Conservation (phyloP, 2,329 filamentous ascomycete species). For the Neonectria punicea region DNA sequence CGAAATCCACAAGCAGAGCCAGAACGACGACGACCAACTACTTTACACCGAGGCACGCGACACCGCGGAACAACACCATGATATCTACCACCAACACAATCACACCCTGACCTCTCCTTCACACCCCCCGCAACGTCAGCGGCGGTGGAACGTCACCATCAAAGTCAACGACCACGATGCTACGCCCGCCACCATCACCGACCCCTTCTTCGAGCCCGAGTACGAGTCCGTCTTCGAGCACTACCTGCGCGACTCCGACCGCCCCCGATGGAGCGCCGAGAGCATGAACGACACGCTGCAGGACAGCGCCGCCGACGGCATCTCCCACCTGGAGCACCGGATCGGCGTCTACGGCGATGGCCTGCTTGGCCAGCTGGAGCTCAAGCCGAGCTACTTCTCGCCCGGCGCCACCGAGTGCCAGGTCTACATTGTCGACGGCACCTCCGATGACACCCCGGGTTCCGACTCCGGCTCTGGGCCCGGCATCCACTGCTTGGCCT, state of each 20-base stretch:
- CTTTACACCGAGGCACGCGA: not conserved
- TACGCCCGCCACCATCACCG: conserved; percentile 4
- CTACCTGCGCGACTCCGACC: conserved; percentile 25
- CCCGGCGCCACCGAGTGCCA: conserved; percentile 12
- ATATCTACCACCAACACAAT: not conserved
- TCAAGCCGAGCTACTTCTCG: not conserved
- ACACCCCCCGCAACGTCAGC: not conserved
- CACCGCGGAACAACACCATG: not conserved
- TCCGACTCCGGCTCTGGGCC: conserved; percentile 2
- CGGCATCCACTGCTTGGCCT: conserved; percentile 21
- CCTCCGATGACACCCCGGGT: not conserved
- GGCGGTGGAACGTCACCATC: conserved; percentile 14
- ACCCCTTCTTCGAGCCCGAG: conserved; percentile 17
- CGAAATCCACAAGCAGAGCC: not conserved
- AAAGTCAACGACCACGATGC: conserved; percentile 4
- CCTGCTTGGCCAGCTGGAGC: conserved; percentile 6
- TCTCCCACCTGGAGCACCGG: conserved; percentile 1
- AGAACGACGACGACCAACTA: not conserved
- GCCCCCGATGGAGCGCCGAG: conserved; percentile 18
- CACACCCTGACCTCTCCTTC: not conserved
- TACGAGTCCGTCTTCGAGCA: conserved; percentile 19
- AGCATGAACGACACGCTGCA: conserved; percentile 16
- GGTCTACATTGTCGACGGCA: conserved; percentile 14
- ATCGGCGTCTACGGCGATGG: conserved; percentile 1
- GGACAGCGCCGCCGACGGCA: conserved; percentile 1